Percentiles rank a stretch among this genome's conserved stretches.
Conservation (phyloP, 116 monocot genomes). For the Dioscorea cayenensis region DNA sequence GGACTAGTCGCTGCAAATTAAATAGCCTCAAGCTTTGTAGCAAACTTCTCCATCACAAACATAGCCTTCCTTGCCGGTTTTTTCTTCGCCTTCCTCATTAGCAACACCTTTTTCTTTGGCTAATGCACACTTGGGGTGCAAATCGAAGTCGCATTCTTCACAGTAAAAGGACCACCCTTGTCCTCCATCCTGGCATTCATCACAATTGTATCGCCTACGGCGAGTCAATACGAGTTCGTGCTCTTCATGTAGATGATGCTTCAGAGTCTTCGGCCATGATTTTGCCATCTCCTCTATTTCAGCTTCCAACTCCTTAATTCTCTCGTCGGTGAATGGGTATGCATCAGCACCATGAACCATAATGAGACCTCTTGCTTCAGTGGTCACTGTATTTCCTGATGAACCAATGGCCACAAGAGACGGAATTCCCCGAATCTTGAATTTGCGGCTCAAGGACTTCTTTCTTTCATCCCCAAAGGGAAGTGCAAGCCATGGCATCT, state of each 20-base stretch:
- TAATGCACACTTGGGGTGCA: slow-evolving; percentile 70
- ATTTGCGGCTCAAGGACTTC: slow-evolving; percentile 19
- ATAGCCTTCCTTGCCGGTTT: slow-evolving; percentile 22
- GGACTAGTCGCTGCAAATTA: too few species aligned
- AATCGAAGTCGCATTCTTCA: slow-evolving; percentile 56
- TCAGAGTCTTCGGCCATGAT: slow-evolving; percentile 57
- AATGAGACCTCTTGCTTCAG: slow-evolving; percentile 24
- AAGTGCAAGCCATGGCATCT: slow-evolving; percentile 63
- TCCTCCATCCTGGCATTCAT: slow-evolving; percentile 33
- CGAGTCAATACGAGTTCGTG: slow-evolving; percentile 45
- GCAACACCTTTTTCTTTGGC: background rate
- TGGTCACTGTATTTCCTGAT: slow-evolving; percentile 28
- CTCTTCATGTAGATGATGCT: slow-evolving; percentile 36
- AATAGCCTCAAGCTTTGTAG: slow-evolving; percentile 13
- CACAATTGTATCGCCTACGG: slow-evolving; percentile 32
- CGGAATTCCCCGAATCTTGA: slow-evolving; percentile 33
- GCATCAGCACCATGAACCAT: slow-evolving; percentile 30
- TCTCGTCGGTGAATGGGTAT: slow-evolving; percentile 59
- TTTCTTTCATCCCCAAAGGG: slow-evolving; percentile 35
- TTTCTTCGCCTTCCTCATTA: background rate
- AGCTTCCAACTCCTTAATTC: slow-evolving; percentile 25
- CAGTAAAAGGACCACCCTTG: slow-evolving; percentile 61
- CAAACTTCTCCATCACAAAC: slow-evolving; percentile 45
- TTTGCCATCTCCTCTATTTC: slow-evolving; percentile 38
- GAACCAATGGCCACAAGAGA: slow-evolving; percentile 40